Evolutionary conservation across 1,284 basidiomycete genomes (phyloP).

Genomic region (Tilletia horrida): DNA sequence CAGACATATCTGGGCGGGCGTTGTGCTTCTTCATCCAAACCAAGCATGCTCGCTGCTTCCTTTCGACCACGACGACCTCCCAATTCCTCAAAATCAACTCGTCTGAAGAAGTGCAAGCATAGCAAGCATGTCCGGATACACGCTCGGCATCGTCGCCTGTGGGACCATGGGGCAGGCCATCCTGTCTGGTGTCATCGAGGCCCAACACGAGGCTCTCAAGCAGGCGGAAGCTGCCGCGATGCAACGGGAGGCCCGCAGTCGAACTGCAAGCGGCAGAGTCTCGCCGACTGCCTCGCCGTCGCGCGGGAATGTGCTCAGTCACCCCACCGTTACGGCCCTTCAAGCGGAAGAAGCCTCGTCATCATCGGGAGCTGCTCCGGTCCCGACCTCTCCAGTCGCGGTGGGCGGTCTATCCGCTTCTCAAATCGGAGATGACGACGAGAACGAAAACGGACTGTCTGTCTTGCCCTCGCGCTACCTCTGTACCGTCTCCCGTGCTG

Average conservation of each 20-base stretch:
- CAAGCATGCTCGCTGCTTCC: too few species aligned
- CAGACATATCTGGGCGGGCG: too few species aligned
- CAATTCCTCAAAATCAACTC: neutral
- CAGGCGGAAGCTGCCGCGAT: conserved; percentile 20
- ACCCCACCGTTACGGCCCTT: conserved; percentile 18
- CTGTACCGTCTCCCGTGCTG: conserved; percentile 78
- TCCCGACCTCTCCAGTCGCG: neutral
- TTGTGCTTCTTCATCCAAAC: too few species aligned
- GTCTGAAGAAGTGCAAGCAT: neutral
- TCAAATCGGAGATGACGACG: conserved; percentile 28
- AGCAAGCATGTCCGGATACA: conserved; percentile 34
- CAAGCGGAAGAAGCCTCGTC: conserved; percentile 20
- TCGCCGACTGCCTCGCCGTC: neutral
- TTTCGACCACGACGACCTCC: neutral
- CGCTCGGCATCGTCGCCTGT: conserved; percentile 60
- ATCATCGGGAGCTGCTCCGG: neutral
- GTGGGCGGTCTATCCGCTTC: conserved; percentile 15
- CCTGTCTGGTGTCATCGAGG: conserved; percentile 76
- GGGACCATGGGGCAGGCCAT: conserved; percentile 98
- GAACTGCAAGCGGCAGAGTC: neutral
- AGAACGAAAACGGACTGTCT: conserved; percentile 46
- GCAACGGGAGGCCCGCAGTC: conserved; percentile 12
- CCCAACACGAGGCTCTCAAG: conserved; percentile 24
- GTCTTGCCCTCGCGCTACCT: conserved; percentile 74
- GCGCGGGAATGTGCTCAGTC: conserved; percentile 28